Evolutionary conservation across 2,329 filamentous ascomycete genomes (phyloP).

Genomic region (Phialemonium atrogriseum): DNA sequence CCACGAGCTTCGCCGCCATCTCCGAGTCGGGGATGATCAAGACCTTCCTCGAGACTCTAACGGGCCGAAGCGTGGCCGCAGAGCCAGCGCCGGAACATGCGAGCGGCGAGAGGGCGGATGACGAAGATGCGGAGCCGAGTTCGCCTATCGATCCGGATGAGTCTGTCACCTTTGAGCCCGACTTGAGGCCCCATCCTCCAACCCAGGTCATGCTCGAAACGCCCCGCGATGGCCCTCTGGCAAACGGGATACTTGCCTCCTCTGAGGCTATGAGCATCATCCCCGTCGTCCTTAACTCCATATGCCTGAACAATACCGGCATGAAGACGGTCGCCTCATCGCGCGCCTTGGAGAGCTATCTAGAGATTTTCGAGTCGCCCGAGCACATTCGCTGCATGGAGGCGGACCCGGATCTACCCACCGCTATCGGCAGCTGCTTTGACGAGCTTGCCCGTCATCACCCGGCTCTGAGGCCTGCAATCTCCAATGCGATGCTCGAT

Average conservation of each 20-base stretch:
- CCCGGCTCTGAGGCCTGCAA: conserved; percentile 68
- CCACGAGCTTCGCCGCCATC: conserved; percentile 93
- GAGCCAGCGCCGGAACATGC: conserved; percentile 20
- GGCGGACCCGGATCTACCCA: conserved; percentile 59
- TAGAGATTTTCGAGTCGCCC: conserved; percentile 94
- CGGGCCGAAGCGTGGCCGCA: conserved; percentile 37
- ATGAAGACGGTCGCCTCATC: conserved; percentile 83
- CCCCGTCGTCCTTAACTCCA: conserved; percentile 82
- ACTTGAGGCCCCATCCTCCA: conserved; percentile 43
- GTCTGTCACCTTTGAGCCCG: conserved; percentile 27
- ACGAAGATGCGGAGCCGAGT: conserved; percentile 25
- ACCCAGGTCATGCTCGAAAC: conserved; percentile 38
- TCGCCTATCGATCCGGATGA: conserved; percentile 31
- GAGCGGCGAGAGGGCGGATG: conserved; percentile 20
- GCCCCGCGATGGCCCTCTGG: conserved; percentile 37
- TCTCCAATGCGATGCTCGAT: conserved; percentile 77
- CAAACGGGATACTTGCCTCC: conserved; percentile 74
- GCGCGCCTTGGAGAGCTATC: conserved; percentile 73
- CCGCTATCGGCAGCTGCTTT: conserved; percentile 72
- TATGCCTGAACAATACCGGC: conserved; percentile 82
- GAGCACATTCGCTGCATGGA: conserved; percentile 81
- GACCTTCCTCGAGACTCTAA: conserved; percentile 77
- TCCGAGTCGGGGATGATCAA: conserved; percentile 87
- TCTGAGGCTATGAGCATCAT: conserved; percentile 82
- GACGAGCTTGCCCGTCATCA: conserved; percentile 95